Base-by-base conservation (phyloP, 2,329 filamentous ascomycete genomes). In the Neodidymelliopsis sp. region DNA sequence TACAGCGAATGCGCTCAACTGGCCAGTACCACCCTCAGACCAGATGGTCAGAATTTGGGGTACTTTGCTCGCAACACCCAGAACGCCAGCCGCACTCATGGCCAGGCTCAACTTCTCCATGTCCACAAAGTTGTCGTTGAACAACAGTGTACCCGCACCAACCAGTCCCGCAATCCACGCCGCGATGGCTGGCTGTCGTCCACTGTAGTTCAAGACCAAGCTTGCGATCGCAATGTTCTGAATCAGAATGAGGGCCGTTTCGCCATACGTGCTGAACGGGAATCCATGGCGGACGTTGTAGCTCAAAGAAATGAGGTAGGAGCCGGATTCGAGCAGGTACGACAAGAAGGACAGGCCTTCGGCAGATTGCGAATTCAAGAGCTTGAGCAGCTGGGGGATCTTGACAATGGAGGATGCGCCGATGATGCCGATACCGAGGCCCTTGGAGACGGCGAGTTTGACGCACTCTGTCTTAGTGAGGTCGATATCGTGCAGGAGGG, bases 1-100 rank as follows among this genome's bases (percentile, higher is more conserved):
- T 82, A 96, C 94, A 50, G 94, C 90, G 74, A 97, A 97, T 40
- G 94, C 93, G 70, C 91, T 97, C 72, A 99, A 81, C 80, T 99
- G 94, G 18, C 95, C 94, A 4, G 94, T 99, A 28, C 90, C 87
- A 34, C 92, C 92, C 74, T 96, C 80, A 63, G 83, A 81, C 79
- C 86, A 93, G 65, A 97, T 91, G 12, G 92, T 88, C 49, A 86
- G 74, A 65, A 99, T 97, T 80, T 99, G 94, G 33, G 94, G 94
- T 45, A 96, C 73, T 81, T 99, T 99, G 79, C 89, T 94, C 11
- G 90, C 89, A 27, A 97, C 86, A 38, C 91, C 86, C 61, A 99
- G 72, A 13, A 88, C 79, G 28, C 92, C 93, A 0, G 92, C 91
- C 38, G 88, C 89, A 12, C 90, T 90, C 78, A 97, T 92, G 48